These are phyloP conservation scores for Lepiota venenata DNA, from an alignment of 768 basidiomycete species.

Conservation along the genomic window DNA sequence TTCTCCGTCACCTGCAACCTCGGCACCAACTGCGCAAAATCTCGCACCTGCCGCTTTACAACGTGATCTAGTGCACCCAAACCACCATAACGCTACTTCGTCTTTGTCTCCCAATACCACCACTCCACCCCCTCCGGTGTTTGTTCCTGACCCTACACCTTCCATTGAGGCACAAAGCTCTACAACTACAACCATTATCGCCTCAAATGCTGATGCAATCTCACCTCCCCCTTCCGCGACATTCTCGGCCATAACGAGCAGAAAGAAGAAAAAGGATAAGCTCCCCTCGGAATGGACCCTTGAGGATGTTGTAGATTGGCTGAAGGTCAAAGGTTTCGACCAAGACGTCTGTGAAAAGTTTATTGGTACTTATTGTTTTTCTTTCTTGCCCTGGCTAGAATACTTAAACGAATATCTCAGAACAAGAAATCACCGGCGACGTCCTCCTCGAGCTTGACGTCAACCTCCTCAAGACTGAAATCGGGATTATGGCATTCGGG, in stretches of 20 bases:
- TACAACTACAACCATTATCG: not conserved
- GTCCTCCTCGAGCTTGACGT: constrained; percentile 93
- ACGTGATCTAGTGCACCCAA: constrained; percentile 10
- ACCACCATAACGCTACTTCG: constrained; percentile 23
- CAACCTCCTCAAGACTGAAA: constrained; percentile 86
- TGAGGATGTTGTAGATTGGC: constrained; percentile 89
- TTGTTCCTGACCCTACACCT: not conserved
- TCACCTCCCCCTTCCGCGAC: constrained; percentile 4
- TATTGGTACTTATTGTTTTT: constrained; percentile 52
- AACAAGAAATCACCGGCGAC: constrained; percentile 99
- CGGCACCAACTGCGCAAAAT: not conserved
- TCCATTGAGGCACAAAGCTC: not conserved
- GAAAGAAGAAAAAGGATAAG: constrained; percentile 29
- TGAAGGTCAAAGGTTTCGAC: constrained; percentile 81
- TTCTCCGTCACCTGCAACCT: not conserved
- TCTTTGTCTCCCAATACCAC: constrained; percentile 9
- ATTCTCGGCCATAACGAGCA: constrained; percentile 14
- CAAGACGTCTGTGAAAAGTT: constrained; percentile 82
- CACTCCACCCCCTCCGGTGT: constrained; percentile 6
- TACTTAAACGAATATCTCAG: constrained; percentile 34
- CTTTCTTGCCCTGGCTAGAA: not conserved
- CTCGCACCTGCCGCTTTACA: constrained; percentile 5
- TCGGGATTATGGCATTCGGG: constrained; percentile 92
- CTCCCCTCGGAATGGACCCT: constrained; percentile 79
- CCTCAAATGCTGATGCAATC: constrained; percentile 15